phyloP scores from a whole-genome alignment of 2,329 filamentous ascomycete species.

The Colletotrichum eremochloae region DNA sequence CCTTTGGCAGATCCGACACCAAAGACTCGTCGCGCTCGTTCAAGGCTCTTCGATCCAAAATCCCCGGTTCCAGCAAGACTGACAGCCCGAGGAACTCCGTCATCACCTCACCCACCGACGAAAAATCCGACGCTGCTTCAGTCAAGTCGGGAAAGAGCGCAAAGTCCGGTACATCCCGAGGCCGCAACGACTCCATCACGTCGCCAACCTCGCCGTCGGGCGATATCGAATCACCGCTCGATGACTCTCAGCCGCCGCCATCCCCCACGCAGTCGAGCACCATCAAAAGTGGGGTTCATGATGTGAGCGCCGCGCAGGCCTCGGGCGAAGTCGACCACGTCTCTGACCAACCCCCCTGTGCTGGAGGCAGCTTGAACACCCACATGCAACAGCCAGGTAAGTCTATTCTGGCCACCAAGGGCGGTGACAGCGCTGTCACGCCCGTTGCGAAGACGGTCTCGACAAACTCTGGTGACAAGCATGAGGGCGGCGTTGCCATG shows the following conservation, averaged over 20 bases:
- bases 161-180: slow-evolving; percentile 62
- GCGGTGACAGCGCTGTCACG: slow-evolving; percentile 75
- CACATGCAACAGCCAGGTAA: slow-evolving; percentile 80
- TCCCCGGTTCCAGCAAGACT: slow-evolving; percentile 77
- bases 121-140: slow-evolving; percentile 82
- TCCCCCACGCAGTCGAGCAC: slow-evolving; percentile 87
- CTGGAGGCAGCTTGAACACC: slow-evolving; percentile 68
- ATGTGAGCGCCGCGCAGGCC: slow-evolving; percentile 84
- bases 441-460: slow-evolving; percentile 64
- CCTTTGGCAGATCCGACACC: slow-evolving; percentile 92
- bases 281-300: slow-evolving; percentile 75
- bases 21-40: slow-evolving; percentile 92
- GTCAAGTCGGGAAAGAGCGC: slow-evolving; percentile 77
- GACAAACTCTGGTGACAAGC: slow-evolving; percentile 56
- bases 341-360: slow-evolving; percentile 87
- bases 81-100: slow-evolving; percentile 87
- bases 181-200: slow-evolving; percentile 60
- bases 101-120: slow-evolving; percentile 75
- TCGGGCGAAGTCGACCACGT: slow-evolving; percentile 94
- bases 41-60: slow-evolving; percentile 88
- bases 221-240: slow-evolving; percentile 59
- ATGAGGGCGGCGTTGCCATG: slow-evolving; percentile 77
- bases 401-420: slow-evolving; percentile 85
- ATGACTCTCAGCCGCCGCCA: slow-evolving; percentile 76
- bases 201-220: slow-evolving; percentile 55